phyloP scores from a whole-genome alignment of 139 green algal species.

The Ulvella scutata region DNA sequence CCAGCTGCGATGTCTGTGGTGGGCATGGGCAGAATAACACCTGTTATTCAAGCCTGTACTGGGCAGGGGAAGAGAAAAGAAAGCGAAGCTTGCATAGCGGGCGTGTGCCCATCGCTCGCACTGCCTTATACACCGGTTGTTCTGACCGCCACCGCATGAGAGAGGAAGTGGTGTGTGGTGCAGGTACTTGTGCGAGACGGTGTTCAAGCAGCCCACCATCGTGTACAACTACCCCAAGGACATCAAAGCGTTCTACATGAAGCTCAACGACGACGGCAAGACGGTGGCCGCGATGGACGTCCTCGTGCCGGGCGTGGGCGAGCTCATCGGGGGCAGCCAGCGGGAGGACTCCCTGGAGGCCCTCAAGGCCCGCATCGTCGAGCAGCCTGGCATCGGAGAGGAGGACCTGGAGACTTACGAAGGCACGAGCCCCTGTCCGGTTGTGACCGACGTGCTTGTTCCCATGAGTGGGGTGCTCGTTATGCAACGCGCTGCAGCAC shows the following conservation, averaged over 20 bases:
- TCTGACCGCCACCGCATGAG: too few species aligned
- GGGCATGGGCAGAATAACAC: too few species aligned
- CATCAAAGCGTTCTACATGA: constrained; percentile 51
- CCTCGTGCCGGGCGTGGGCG: constrained; percentile 72
- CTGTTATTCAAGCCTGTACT: too few species aligned
- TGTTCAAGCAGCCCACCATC: constrained; percentile 88
- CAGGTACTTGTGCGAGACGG: constrained; percentile 73
- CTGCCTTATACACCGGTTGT: too few species aligned
- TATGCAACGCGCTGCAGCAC: too few species aligned
- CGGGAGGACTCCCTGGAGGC: constrained; percentile 67
- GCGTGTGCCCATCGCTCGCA: too few species aligned
- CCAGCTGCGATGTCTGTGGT: too few species aligned
- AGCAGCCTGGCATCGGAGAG: constrained; percentile 18
- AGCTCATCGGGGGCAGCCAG: constrained; percentile 85
- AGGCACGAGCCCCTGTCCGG: too few species aligned
- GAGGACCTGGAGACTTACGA: constrained; percentile 70
- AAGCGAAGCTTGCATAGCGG: too few species aligned
- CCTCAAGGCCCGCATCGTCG: constrained; percentile 46
- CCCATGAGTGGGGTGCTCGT: too few species aligned
- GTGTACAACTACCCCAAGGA: constrained; percentile 94
- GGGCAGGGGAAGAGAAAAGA: too few species aligned
- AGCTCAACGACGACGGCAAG: constrained; percentile 87
- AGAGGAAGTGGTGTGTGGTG: not conserved
- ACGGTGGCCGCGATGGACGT: constrained; percentile 98
- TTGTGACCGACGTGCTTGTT: too few species aligned